Percentiles rank a stretch among this genome's conserved stretches.
Conservation (phyloP, 1,284 basidiomycete species). For the Heterobasidion irregulare region DNA sequence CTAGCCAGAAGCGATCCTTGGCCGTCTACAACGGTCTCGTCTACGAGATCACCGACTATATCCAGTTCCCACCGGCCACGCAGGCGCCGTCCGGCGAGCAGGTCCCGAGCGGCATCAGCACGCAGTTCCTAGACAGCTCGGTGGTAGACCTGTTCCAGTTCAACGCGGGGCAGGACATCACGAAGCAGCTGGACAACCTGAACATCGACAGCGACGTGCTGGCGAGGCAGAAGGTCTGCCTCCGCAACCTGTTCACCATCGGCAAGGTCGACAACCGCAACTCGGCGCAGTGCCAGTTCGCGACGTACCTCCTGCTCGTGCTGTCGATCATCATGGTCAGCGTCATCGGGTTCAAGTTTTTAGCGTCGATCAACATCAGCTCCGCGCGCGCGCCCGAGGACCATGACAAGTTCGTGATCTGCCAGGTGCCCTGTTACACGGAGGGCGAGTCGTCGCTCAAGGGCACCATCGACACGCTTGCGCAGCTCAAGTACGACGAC, state of each 20-base stretch:
- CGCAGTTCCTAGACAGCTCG: constrained; percentile 72
- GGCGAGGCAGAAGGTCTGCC: constrained; percentile 74
- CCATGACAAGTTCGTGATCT: constrained; percentile 98
- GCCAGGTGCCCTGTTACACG: constrained; percentile 97
- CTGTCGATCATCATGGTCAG: constrained; percentile 90
- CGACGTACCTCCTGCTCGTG: constrained; percentile 86
- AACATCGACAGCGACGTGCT: constrained; percentile 62
- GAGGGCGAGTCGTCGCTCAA: constrained; percentile 88
- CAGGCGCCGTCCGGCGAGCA: constrained; percentile 53
- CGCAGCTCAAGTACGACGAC: constrained; percentile 94
- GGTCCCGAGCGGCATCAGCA: constrained; percentile 42
- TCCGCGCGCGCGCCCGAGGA: constrained; percentile 84
- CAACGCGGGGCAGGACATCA: constrained; percentile 80
- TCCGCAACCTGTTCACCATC: constrained; percentile 88
- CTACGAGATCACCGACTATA: constrained; percentile 85
- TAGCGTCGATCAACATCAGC: constrained; percentile 89
- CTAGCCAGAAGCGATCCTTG: constrained; percentile 56
- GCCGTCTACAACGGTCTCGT: constrained; percentile 81
- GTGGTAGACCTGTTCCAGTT: constrained; percentile 82
- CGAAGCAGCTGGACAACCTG: constrained; percentile 68
- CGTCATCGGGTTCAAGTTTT: constrained; percentile 97
- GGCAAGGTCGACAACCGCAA: constrained; percentile 92
- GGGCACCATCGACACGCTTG: constrained; percentile 90
- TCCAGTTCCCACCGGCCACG: constrained; percentile 51
- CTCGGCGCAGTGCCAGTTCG: constrained; percentile 86